Evolutionary conservation across 176 grass and related monocot genomes (phyloP), one percentile per base, ranked within the genome.

Genomic region (Avena atlantica): DNA sequence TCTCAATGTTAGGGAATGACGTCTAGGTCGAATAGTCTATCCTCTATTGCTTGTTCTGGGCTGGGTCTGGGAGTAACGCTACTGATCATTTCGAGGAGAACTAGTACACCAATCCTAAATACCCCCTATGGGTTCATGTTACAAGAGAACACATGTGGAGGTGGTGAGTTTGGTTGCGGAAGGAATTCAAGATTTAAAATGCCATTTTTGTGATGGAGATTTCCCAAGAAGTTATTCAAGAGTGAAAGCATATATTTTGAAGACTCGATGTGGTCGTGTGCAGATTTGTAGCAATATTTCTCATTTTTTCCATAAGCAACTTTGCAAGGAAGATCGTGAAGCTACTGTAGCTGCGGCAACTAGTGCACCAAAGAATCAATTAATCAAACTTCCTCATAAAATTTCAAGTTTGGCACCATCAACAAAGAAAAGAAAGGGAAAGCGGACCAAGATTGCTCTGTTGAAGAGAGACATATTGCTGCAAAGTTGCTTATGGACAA

Each of bases 81-180:
- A 15, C 6, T 64, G 61, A 64, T 68, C 27, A 7, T 16, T 15
- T 14, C 2, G 6, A 68, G 95, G 95, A 61, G n/a, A 61, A 61
- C 59, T 9, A 61, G n/a, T 23, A 11, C 11, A 23, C 8, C 9
- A 61, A 60, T 60, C 20, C 57, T 60, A n/a, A n/a, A 60, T 60
- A 60, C 57, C 57, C 8, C 20, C 0, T 60, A 60, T 60, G 57
- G 20, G 8, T 60, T 60, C 57, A 60, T 60, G 57, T 60, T 60
- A 60, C 19, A 60, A 60, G 57, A 34, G 31, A 34, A 34, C 31
- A 34, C 31, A 34, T 34, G 31, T 34, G 31, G 31, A 34, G 31
- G 31, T 34, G 31, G 31, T 34, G 57, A n/a, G 6, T 10, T 20
- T 60, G 20, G 57, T 10, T 8, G 20, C 8, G 57, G 7, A 60